Evolutionary conservation across 78 protist species (phyloP), one percentile per base, ranked within the genome.

Genomic region (Dictyostelium brefeldianum): DNA sequence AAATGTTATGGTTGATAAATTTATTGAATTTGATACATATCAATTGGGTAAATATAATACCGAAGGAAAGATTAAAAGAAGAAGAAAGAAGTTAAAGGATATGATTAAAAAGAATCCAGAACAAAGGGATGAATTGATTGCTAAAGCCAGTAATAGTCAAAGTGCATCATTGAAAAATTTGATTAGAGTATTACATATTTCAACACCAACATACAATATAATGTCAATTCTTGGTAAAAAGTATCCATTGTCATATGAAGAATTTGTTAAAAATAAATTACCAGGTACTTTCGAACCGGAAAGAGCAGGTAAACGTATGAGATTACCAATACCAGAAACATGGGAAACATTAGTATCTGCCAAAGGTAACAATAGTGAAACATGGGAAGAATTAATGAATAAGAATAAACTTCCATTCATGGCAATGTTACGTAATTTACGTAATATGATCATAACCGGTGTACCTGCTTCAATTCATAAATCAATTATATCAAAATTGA

Each of bases 341-440:
- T 97, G 98, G 98, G 98, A 97, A 82, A 95, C 97, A 36, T 81
- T 81, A 75, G 89, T 97, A 25, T 73, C 96, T 1, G 90, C 64
- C 8, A 81, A 89, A 62, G 98, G 98, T 47, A 97, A 97, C 95
- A 89, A 47, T 4, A 64, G 94, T 18, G 59, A 36, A 6, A 79
- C 96, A 18, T 97, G 98, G 98, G 96, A 95, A 57, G 89, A 81
- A 46, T 91, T 97, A 36, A 78, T 96, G 70, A 87, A 90, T 56
- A 25, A 43, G 25, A 31, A 80, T 50, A 94, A 95, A 78, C 87
- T 97, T 25, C 98, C 98, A 20, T 97, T 95, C 82, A 97, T 95
- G 97, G 98, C 98, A 43, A 96, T 97, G 98, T 84, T 97, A 18
- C 94, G 98, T 74, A 97, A 97, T 67, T 75, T 97, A 17, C 82